These are phyloP conservation scores for Dendrocalamus sinicus DNA, from an alignment of 176 grass and related monocot genomes.

Conservation along the genomic window DNA sequence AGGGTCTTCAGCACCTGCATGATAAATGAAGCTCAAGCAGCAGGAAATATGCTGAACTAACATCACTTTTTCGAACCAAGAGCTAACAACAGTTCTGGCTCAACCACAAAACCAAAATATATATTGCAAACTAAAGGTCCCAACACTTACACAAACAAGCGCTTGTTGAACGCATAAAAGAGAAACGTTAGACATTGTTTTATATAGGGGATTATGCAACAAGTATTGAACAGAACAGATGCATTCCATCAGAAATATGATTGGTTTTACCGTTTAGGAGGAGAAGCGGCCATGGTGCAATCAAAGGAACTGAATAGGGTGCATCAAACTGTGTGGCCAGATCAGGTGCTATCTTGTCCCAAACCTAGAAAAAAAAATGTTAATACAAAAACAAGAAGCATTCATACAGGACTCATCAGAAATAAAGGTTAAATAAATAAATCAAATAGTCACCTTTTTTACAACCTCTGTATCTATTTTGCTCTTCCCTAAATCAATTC, in stretches of 20 bases:
- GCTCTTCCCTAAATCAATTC: constrained; percentile 69
- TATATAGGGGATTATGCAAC: constrained; percentile 4
- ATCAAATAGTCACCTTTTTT: constrained; percentile 58
- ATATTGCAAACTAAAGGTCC: background rate
- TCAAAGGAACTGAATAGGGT: constrained; percentile 62
- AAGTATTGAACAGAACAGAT: constrained; percentile 3
- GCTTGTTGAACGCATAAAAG: background rate
- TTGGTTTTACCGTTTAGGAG: constrained; percentile 72
- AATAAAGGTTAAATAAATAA: constrained; percentile 33
- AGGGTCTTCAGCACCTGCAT: constrained; percentile 68
- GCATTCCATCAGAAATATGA: constrained; percentile 28
- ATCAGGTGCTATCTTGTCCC: constrained; percentile 91
- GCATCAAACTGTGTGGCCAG: constrained; percentile 73
- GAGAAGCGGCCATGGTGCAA: constrained; percentile 69
- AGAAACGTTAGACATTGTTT: background rate
- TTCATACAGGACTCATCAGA: background rate
- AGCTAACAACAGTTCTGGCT: background rate
- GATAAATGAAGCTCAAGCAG: constrained; percentile 34
- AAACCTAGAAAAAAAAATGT: constrained; percentile 62
- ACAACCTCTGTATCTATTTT: constrained; percentile 77
- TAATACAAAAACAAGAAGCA: background rate
- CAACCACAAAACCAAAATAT: constrained; percentile 2
- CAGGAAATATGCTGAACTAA: constrained; percentile 1
- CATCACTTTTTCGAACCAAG: background rate
- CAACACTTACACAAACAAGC: background rate